Percentiles rank a stretch among this genome's conserved stretches.
These are phyloP conservation scores for Rhynchosporium agropyri DNA, from an alignment of 2,329 filamentous ascomycete genomes.

Conservation along the genomic window DNA sequence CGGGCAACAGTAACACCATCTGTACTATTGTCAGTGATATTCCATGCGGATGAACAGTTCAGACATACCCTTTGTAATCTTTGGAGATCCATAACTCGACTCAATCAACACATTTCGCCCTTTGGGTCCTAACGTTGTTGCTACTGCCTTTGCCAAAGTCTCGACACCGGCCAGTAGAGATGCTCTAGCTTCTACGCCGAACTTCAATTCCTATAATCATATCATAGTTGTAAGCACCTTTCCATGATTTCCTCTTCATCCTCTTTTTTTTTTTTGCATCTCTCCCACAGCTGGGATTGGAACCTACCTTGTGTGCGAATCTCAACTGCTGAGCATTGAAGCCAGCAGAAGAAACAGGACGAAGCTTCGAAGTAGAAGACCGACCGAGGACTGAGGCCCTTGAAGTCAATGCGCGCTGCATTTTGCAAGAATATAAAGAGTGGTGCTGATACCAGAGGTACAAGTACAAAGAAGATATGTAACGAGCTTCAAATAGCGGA, in stretches of 20 bases:
- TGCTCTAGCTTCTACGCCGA: constrained; percentile 92
- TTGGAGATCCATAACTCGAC: constrained; percentile 96
- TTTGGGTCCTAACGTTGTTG: constrained; percentile 95
- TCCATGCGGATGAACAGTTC: background rate
- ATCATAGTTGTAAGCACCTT: constrained; percentile 22
- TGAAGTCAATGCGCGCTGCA: constrained; percentile 94
- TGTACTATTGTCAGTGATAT: constrained; percentile 43
- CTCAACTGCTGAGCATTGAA: constrained; percentile 83
- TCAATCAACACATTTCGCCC: constrained; percentile 98
- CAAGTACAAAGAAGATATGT: constrained; percentile 32
- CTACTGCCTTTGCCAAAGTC: constrained; percentile 93
- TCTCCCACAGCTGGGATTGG: background rate
- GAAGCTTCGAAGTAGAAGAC: constrained; percentile 65
- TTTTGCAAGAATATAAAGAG: constrained; percentile 53
- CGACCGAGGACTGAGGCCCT: constrained; percentile 78
- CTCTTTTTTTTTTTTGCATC: too few relatives aligned
- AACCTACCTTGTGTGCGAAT: constrained; percentile 92
- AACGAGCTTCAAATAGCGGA: constrained; percentile 23
- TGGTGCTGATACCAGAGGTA: constrained; percentile 30
- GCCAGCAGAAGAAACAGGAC: constrained; percentile 56
- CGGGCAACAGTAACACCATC: constrained; percentile 89
- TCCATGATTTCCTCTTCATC: background rate
- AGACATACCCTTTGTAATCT: constrained; percentile 94
- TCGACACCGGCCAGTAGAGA: constrained; percentile 91
- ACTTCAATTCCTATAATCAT: constrained; percentile 81